These are phyloP conservation scores for Tricholoma sp. DNA, from an alignment of 768 basidiomycete genomes.

Conservation along the genomic window DNA sequence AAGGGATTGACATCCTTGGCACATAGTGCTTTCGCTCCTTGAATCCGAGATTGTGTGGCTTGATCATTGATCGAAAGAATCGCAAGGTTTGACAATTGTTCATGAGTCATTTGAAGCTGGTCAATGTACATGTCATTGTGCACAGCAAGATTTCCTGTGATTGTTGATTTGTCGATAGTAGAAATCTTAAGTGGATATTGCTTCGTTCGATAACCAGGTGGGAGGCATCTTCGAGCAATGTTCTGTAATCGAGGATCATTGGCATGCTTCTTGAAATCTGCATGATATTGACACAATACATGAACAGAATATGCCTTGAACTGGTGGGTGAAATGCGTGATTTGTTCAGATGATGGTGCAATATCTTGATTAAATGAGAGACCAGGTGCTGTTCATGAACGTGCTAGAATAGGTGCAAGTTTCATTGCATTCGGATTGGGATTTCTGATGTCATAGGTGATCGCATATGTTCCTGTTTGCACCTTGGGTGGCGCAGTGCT, in stretches of 20 bases:
- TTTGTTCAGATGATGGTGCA: not conserved
- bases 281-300: not conserved
- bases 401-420: not conserved
- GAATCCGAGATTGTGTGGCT: not conserved
- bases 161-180: not conserved
- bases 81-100: not conserved
- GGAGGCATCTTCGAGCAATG: not conserved
- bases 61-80: not conserved
- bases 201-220: not conserved
- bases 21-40: not conserved
- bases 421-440: not conserved
- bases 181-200: not conserved
- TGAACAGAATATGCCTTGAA: not conserved
- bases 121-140: not conserved
- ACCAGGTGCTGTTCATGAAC: not conserved
- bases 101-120: not conserved
- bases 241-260: not conserved
- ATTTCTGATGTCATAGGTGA: not conserved
- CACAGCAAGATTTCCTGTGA: not conserved
- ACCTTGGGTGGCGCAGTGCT: not conserved
- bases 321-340: not conserved
- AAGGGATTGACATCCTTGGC: not conserved
- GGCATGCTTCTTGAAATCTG: not conserved
- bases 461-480: not conserved
- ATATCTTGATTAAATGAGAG: not conserved